Evolutionary conservation across 2,329 filamentous ascomycete species (phyloP).

Genomic region (Beauveria asiatica): DNA sequence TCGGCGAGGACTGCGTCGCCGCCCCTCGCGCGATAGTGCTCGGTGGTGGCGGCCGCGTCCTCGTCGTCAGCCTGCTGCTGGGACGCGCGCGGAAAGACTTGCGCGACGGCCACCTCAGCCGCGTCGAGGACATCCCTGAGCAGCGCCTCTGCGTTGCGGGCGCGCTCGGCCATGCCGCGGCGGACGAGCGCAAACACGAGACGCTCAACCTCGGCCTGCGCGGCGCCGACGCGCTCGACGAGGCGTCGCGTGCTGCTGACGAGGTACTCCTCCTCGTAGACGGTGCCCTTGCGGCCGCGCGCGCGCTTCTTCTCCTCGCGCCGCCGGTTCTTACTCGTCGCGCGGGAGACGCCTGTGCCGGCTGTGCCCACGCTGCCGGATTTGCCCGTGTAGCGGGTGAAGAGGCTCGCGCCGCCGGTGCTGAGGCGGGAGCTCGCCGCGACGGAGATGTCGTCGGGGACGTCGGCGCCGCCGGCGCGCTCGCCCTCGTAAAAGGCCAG

Average conservation of each 20-base stretch:
- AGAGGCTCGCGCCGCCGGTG: conserved; percentile 75
- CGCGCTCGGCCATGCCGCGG: conserved; percentile 80
- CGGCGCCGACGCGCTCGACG: conserved; percentile 69
- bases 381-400: conserved; percentile 83
- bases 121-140: conserved; percentile 66
- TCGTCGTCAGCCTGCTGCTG: conserved; percentile 17
- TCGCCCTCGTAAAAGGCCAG: conserved; percentile 84
- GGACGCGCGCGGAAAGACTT: conserved; percentile 51
- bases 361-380: conserved; percentile 54
- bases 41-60: conserved; percentile 7
- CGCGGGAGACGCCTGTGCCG: conserved; percentile 64
- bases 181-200: conserved; percentile 71
- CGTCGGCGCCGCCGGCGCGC: conserved; percentile 52
- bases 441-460: conserved; percentile 87
- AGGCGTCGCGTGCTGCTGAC: conserved; percentile 79
- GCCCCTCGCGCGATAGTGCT: conserved; percentile 31
- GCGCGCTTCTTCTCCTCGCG: conserved; percentile 94
- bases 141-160: conserved; percentile 64
- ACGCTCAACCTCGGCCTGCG: conserved; percentile 62
- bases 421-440: conserved; percentile 72
- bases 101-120: conserved; percentile 56
- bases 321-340: conserved; percentile 78
- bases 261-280: conserved; percentile 97
- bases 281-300: conserved; percentile 87
- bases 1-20: conserved; percentile 45